Conservation (phyloP, 73 alveolate species). For the Blepharisma japonicum region DNA sequence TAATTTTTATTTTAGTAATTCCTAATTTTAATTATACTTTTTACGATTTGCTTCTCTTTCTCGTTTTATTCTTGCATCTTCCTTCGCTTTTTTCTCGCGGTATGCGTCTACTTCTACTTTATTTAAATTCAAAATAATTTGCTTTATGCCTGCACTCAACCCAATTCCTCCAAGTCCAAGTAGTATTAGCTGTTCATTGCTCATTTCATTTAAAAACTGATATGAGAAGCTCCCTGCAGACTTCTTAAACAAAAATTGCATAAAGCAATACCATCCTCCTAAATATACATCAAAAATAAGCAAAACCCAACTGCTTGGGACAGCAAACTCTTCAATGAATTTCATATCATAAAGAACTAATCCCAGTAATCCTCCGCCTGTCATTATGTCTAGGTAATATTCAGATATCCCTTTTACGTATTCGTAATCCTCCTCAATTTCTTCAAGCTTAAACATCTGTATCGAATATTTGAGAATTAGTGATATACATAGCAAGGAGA, state of each 20-base stretch:
- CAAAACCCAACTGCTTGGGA: conserved; percentile 4
- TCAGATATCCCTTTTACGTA: background rate
- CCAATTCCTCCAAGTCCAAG: background rate
- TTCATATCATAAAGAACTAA: background rate
- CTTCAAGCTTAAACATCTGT: background rate
- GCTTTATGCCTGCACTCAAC: background rate
- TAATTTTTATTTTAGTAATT: too few relatives aligned
- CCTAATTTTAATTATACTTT: too few relatives aligned
- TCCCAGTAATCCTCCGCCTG: background rate
- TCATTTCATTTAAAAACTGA: conserved; percentile 8
- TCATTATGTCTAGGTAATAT: background rate
- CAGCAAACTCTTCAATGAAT: background rate
- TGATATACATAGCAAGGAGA: background rate
- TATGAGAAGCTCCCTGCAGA: conserved; percentile 8
- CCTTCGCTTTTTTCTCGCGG: too few relatives aligned
- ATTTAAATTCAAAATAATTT: too few relatives aligned
- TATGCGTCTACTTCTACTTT: too few relatives aligned
- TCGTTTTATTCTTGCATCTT: too few relatives aligned
- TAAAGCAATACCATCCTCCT: conserved; percentile 20
- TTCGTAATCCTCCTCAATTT: background rate
- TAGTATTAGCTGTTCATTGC: background rate
- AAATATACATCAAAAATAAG: conserved; percentile 9
- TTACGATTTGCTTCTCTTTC: too few relatives aligned
- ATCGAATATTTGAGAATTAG: background rate
- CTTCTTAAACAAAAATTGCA: conserved; percentile 19